Base-by-base conservation (phyloP, 2,329 filamentous ascomycete genomes). In the Gaeumannomyces tritici region DNA sequence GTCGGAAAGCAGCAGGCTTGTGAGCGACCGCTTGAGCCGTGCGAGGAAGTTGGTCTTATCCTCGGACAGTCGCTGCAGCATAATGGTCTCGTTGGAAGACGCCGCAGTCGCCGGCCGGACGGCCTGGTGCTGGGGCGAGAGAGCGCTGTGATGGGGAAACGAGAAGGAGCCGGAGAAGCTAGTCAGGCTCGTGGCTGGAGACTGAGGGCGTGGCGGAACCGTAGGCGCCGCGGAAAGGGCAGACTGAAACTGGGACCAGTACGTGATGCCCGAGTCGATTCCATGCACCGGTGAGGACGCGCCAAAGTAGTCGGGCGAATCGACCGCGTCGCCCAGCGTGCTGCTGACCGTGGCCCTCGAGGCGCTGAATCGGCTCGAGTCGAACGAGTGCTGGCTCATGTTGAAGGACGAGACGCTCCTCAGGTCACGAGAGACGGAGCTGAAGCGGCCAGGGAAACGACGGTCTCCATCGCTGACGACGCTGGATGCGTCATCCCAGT, bases 161-260 rank as follows among this genome's bases (percentile, higher is more conserved):
- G 80, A 79, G 67, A 83, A 82, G 0, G 80, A 77, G 26, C 77
- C 76, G 0, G 81, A 83, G 1, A 85, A 70, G 66, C 85, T 87
- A 9, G 82, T 82, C 54, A 85, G 73, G 66, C 84, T 88, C 2
- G 84, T 84, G 0, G 82, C 84, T 0, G 85, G 84, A 7, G 85
- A 88, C 64, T 86, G 85, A 0, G 80, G 79, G 62, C 83, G 77
- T 24, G 42, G 42, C 0, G 84, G 83, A 0, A 82, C 72, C 73
- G 81, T 76, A 72, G 90, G 71, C 76, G 88, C 72, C 0, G 86
- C 83, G 1, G 89, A 86, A 64, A 87, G 82, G 0, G 84, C 80
- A 0, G 86, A 86, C 64, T 90, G 88, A 67, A 93, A 92, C 0
- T 90, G 90, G 3, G 93, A 96, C 91, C 92, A 97, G 71, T 93